Base-by-base conservation (phyloP, 1,284 basidiomycete species). In the Amanita bisporigera region DNA sequence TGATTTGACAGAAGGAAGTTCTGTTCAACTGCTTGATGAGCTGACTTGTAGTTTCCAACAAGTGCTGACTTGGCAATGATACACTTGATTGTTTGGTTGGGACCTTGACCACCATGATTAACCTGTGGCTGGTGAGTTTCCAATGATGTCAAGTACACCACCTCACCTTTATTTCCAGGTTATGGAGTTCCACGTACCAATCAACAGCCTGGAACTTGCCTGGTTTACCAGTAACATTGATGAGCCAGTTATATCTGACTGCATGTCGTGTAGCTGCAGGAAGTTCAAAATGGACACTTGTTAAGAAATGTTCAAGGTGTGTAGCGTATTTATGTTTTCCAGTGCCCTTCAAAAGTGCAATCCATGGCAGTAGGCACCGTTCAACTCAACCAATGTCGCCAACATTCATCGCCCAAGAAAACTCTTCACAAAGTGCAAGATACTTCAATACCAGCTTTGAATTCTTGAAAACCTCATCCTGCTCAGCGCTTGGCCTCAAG, bases 271-370 rank as follows among this genome's bases (percentile, higher is more conserved):
- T 26, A 60, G 41, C 33, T 19, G 10, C 41, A 26, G 58, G 58
- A 60, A 45, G 36, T 19, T 60, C 63, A 59, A 26, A 43, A 26
- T 55, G 36, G 29, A 64, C 19, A 40, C 41, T 47, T 40, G 38
- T 64, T 49, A 64, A 40, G 47, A 67, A 67, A 14, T 67, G 62
- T 11, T 70, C 47, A 45, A 77, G 66, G 24, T 75, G 67, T 6
- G 54, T 58, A 0, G 75, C 74, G 68, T 79, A 80, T 66, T 79
- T 79, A 64, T 79, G 74, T 66, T 80, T 80, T 9, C 74, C 73
- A 9, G 66, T 69, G 3, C 69, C 70, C 45, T 69, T 71, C 66
- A 79, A 79, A 19, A 78, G 66, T 19, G 49, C 68, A 1, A 74
- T 69, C 76, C 76, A 78, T 3, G 66, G 66, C 17, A 65, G 11